Evolutionary conservation across 768 basidiomycete species (phyloP).

Genomic region (Fomitopsis serialis): DNA sequence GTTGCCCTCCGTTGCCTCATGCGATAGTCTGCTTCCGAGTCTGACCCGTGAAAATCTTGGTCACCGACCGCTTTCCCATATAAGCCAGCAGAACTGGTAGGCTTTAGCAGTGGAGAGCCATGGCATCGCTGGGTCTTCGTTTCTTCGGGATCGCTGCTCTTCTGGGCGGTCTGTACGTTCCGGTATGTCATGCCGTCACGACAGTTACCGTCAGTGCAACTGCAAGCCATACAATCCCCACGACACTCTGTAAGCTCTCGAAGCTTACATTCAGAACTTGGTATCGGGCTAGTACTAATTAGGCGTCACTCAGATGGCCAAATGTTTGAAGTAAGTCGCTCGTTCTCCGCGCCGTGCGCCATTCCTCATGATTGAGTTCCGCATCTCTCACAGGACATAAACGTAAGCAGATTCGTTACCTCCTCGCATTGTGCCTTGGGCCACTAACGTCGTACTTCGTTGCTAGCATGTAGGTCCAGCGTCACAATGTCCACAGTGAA

Average conservation of each 20-base stretch:
- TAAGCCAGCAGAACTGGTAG: too few species aligned
- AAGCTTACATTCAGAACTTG: neutral
- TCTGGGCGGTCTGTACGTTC: neutral
- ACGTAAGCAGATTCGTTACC: conserved; percentile 33
- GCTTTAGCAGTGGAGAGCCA: neutral
- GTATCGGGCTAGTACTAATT: neutral
- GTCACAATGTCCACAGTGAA: neutral
- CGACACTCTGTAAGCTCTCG: conserved; percentile 11
- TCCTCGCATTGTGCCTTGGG: conserved; percentile 29
- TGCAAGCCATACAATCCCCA: conserved; percentile 14
- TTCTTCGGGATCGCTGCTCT: neutral
- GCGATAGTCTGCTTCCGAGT: too few species aligned
- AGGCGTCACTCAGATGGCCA: conserved; percentile 35
- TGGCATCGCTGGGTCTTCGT: neutral
- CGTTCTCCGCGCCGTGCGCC: neutral
- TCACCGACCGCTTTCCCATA: too few species aligned
- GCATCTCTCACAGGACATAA: conserved; percentile 49
- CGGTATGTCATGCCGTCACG: conserved; percentile 8
- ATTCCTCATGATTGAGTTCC: neutral
- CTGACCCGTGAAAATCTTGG: too few species aligned
- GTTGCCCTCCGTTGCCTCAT: too few species aligned
- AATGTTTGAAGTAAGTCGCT: conserved; percentile 50
- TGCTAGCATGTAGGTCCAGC: conserved; percentile 16
- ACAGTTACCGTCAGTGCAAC: conserved; percentile 11
- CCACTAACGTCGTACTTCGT: conserved; percentile 2